These are phyloP conservation scores for Sicyos baderoa DNA, from an alignment of 306 rosid species.

Conservation along the genomic window DNA sequence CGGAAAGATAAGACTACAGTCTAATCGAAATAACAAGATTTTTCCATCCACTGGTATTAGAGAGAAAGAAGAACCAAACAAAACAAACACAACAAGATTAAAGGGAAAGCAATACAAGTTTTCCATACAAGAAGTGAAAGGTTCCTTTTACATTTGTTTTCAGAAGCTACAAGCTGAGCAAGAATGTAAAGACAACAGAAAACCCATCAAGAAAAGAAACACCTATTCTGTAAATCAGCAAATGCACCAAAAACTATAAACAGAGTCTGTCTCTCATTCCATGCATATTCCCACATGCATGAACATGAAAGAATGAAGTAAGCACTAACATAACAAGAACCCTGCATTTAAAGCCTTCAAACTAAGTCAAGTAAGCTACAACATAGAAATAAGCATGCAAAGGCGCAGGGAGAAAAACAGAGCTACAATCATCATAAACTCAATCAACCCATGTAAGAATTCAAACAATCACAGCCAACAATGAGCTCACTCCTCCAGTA, in stretches of 20 bases:
- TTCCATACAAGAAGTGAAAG: neutral
- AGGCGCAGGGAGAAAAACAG: neutral
- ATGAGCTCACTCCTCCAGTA: conserved; percentile 6
- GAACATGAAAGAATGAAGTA: neutral
- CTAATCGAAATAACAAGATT: neutral
- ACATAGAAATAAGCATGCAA: conserved; percentile 4
- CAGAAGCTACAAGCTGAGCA: neutral
- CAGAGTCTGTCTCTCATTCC: neutral
- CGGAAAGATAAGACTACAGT: neutral
- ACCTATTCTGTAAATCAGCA: neutral
- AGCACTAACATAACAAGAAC: neutral
- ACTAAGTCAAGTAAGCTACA: neutral
- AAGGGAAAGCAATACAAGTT: neutral
- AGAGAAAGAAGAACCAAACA: neutral
- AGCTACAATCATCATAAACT: neutral
- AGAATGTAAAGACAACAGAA: neutral
- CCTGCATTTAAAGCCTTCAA: neutral
- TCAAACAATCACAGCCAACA: neutral
- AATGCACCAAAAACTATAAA: neutral
- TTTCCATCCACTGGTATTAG: neutral
- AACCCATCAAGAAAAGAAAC: neutral
- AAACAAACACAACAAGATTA: conserved; percentile 5
- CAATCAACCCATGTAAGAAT: conserved; percentile 14
- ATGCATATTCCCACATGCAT: neutral
- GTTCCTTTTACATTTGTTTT: neutral